Evolutionary conservation across 192 early-diverging fungal genomes (phyloP), one percentile per base, ranked within the genome.

Genomic region (Backusella morwellensis): DNA sequence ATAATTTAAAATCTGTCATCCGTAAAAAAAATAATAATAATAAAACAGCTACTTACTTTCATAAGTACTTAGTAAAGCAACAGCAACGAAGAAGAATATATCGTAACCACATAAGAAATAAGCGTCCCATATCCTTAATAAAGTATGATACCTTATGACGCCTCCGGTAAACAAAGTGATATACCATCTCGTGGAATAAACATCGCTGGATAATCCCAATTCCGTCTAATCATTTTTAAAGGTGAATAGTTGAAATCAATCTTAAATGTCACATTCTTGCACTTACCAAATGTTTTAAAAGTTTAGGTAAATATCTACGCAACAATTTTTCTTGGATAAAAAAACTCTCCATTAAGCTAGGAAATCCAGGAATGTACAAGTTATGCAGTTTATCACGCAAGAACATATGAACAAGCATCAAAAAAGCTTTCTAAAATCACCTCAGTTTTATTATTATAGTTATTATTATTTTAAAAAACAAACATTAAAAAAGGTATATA

Each of bases 101-200:
- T 90, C 87, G 75, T 85, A 90, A 2, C 88, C 88, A 69, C 80
- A 75, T 26, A 90, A 54, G 44, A 87, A 75, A 32, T 88, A 77
- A 36, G 84, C 75, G 47, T 90, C 88, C 88, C 88, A 90, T 47
- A 90, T 87, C 35, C 88, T 77, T 15, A 90, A 56, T 54, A 90
- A 34, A 34, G 84, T 86, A 36, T 86, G 84, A 76, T 88, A 85
- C 17, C 75, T 78, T 34, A 90, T 82, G 9, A 90, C 83, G 7
- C 85, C 86, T 35, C 85, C 86, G 32, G 88, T 80, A 68, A 87
- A 90, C 7, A 90, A 78, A 0, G 88, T 90, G 26, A 90, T 90
- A 63, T 88, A 90, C 88, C 88, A 90, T 41, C 82, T 83, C 17
- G 88, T 88, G 8, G 87, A 81, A 80, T 86, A 90, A n/a, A 86